Evolutionary conservation across 2,329 filamentous ascomycete species (phyloP).

Genomic region (Aspergillus neotritici): DNA sequence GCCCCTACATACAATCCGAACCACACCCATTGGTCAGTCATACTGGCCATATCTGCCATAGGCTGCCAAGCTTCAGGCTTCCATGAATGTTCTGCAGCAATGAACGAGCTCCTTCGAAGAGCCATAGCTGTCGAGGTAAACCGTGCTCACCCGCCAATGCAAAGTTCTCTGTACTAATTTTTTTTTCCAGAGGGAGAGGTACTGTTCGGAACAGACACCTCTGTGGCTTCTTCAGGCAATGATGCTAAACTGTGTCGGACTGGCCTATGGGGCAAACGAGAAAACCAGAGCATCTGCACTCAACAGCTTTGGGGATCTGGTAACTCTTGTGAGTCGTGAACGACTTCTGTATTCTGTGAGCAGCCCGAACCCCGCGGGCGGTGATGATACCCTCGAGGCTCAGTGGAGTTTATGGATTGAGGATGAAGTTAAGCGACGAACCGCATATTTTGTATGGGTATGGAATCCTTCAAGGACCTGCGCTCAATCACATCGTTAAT

Average conservation of each 20-base stretch:
- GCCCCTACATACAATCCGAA: slow-evolving; percentile 33
- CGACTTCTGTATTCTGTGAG: slow-evolving; percentile 18
- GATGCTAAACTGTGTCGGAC: slow-evolving; percentile 30
- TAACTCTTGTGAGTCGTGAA: slow-evolving; percentile 18
- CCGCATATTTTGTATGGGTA: slow-evolving; percentile 43
- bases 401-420: slow-evolving; percentile 36
- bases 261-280: slow-evolving; percentile 24
- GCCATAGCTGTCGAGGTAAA: slow-evolving; percentile 33
- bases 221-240: slow-evolving; percentile 28
- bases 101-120: slow-evolving; percentile 40
- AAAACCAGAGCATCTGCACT: slow-evolving; percentile 20
- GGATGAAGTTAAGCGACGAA: slow-evolving; percentile 34
- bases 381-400: slow-evolving; percentile 9
- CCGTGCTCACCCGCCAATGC: background rate
- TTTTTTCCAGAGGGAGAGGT: slow-evolving; percentile 24
- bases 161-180: slow-evolving; percentile 1
- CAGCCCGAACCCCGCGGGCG: slow-evolving; percentile 4
- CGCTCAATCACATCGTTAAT: slow-evolving; percentile 4
- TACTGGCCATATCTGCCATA: slow-evolving; percentile 36
- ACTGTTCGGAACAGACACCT: slow-evolving; percentile 6
- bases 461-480: slow-evolving; percentile 5
- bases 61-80: slow-evolving; percentile 34
- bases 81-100: slow-evolving; percentile 26
- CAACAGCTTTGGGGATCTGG: slow-evolving; percentile 25
- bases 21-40: slow-evolving; percentile 36